phyloP scores from a whole-genome alignment of 768 basidiomycete species.

The Amanita rimosa region DNA sequence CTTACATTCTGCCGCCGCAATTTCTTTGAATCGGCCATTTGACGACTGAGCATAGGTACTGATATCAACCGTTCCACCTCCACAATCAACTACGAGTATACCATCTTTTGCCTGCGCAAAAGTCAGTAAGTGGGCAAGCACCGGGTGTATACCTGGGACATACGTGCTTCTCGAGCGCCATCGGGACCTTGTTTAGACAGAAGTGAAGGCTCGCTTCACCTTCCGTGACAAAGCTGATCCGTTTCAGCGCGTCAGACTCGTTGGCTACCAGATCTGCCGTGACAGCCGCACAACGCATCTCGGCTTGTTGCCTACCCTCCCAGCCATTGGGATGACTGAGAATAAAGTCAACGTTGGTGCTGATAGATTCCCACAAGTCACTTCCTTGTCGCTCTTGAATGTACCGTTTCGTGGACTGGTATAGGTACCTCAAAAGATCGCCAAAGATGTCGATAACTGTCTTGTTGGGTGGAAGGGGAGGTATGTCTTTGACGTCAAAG shows the following conservation, averaged over 20 bases:
- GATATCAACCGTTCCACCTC: constrained; percentile 5
- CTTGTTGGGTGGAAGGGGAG: constrained; percentile 31
- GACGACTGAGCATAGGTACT: background rate
- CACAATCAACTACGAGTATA: background rate
- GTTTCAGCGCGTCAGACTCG: constrained; percentile 19
- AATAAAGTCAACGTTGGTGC: constrained; percentile 29
- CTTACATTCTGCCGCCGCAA: constrained; percentile 1
- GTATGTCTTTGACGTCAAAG: constrained; percentile 12
- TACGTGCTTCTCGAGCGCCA: constrained; percentile 17
- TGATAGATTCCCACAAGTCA: constrained; percentile 26
- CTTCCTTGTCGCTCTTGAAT: constrained; percentile 32
- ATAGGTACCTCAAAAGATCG: constrained; percentile 36
- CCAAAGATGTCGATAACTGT: constrained; percentile 31
- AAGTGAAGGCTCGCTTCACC: constrained; percentile 46
- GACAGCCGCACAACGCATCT: constrained; percentile 36
- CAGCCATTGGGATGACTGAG: constrained; percentile 48
- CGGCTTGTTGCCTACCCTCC: constrained; percentile 39
- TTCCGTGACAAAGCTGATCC: constrained; percentile 40
- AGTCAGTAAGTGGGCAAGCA: background rate
- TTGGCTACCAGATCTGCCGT: constrained; percentile 30
- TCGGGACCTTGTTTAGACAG: constrained; percentile 31
- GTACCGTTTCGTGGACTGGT: constrained; percentile 25
- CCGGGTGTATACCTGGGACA: background rate
- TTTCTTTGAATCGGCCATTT: constrained; percentile 1
- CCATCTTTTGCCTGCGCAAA: background rate